Conservation (phyloP, 2,329 filamentous ascomycete genomes). For the Madurella fahalii region DNA sequence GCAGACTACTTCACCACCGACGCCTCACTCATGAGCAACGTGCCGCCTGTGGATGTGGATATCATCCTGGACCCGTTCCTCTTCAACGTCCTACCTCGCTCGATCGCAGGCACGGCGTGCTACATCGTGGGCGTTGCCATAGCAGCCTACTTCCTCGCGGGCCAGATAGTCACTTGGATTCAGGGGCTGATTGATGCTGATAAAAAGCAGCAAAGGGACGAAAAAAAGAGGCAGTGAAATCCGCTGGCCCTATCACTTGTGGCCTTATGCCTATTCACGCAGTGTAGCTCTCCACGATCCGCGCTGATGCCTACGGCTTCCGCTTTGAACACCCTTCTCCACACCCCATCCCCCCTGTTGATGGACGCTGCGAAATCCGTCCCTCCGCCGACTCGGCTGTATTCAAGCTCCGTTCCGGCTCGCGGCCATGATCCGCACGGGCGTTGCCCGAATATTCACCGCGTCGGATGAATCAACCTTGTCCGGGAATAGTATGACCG, state of each 20-base stretch:
- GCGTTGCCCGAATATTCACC: too few relatives aligned
- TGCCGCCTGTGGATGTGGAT: slow-evolving; percentile 73
- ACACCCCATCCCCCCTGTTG: too few relatives aligned
- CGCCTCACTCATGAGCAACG: slow-evolving; percentile 66
- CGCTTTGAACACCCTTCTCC: too few relatives aligned
- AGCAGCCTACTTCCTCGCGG: slow-evolving; percentile 42
- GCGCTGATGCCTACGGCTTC: too few relatives aligned
- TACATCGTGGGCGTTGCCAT: slow-evolving; percentile 64
- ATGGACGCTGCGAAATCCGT: too few relatives aligned
- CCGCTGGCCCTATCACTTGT: background rate
- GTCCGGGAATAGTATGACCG: too few relatives aligned
- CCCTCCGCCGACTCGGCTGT: too few relatives aligned
- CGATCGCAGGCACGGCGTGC: slow-evolving; percentile 65
- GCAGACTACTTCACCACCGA: slow-evolving; percentile 84
- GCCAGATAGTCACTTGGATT: slow-evolving; percentile 30
- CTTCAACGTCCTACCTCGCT: slow-evolving; percentile 72
- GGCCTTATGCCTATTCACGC: too few relatives aligned
- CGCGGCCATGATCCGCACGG: too few relatives aligned
- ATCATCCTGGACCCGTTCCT: slow-evolving; percentile 83
- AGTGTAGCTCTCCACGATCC: too few relatives aligned
- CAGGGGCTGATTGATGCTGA: background rate
- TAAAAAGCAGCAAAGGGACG: background rate
- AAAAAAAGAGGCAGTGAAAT: slow-evolving; percentile 21
- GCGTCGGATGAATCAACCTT: too few relatives aligned
- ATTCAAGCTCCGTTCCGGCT: too few relatives aligned